Conservation (phyloP, 108 stramenopile genomes). For the Chaetoceros muelleri region DNA sequence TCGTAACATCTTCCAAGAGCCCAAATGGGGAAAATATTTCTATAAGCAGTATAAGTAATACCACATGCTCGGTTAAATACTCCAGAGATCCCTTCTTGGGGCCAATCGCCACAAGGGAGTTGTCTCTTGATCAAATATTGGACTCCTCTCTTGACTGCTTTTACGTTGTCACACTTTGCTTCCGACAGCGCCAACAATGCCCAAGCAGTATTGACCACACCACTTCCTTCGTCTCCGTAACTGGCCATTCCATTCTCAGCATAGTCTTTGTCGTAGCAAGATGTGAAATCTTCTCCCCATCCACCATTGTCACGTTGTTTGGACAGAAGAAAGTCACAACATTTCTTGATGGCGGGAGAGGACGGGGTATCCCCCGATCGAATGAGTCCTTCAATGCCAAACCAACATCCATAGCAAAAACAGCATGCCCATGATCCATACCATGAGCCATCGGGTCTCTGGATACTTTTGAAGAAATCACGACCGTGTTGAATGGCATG, state of each 20-base stretch:
- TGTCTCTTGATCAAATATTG: conserved; percentile 78
- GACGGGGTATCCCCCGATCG: conserved; percentile 57
- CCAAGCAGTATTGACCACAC: conserved; percentile 97
- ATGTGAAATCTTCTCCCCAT: conserved; percentile 98
- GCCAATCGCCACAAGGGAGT: conserved; percentile 93
- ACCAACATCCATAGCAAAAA: conserved; percentile 94
- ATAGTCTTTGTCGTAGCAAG: conserved; percentile 95
- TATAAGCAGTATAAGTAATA: conserved; percentile 98
- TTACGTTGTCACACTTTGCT: conserved; percentile 68
- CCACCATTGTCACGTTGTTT: conserved; percentile 91
- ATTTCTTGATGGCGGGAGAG: conserved; percentile 43
- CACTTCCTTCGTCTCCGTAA: conserved; percentile 85
- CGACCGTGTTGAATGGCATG: conserved; percentile 66
- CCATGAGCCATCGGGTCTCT: conserved; percentile 93
- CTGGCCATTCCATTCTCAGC: conserved; percentile 75
- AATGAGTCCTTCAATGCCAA: conserved; percentile 90
- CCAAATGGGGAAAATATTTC: conserved; percentile 99
- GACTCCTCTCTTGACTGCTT: conserved; percentile 68
- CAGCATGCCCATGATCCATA: conserved; percentile 96
- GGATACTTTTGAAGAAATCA: conserved; percentile 86
- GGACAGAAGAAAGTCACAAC: conserved; percentile 52
- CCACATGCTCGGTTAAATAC: conserved; percentile 98
- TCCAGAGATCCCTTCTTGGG: conserved; percentile 97
- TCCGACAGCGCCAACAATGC: conserved; percentile 85
- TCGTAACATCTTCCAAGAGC: conserved; percentile 86